phyloP scores from a whole-genome alignment of 306 rosid species.

The Citrullus colocynthis region DNA sequence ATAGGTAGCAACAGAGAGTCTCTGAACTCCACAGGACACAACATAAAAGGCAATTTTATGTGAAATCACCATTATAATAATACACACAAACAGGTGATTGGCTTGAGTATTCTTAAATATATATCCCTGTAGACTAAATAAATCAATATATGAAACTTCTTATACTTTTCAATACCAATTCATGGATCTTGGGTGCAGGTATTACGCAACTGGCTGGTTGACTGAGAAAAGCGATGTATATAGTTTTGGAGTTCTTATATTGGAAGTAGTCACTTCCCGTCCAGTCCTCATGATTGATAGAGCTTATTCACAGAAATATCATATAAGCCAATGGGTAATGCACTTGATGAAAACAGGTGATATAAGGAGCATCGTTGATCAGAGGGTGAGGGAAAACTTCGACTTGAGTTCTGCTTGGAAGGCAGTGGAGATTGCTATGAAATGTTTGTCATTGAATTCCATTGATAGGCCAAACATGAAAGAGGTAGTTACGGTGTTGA shows the following conservation, averaged over 20 bases:
- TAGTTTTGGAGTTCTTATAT: not conserved
- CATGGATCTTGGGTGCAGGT: conserved; percentile 8
- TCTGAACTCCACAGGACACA: too few relatives aligned
- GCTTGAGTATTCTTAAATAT: not conserved
- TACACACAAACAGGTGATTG: not conserved
- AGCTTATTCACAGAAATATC: not conserved
- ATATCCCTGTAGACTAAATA: not conserved
- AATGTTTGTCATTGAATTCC: not conserved
- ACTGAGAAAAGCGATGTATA: conserved; percentile 12
- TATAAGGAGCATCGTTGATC: conserved; percentile 12
- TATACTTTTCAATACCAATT: not conserved
- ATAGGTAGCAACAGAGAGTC: not conserved
- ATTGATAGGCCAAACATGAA: conserved; percentile 10
- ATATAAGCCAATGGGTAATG: conserved; percentile 10
- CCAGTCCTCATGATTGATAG: not conserved
- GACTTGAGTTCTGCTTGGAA: conserved; percentile 19
- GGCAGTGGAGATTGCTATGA: conserved; percentile 17
- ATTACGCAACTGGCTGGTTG: conserved; percentile 7
- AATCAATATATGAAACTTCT: not conserved
- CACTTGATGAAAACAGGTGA: conserved; percentile 7
- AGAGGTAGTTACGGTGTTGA: conserved; percentile 9
- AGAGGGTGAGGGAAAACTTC: conserved; percentile 6
- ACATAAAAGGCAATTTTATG: not conserved
- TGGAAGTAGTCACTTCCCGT: conserved; percentile 13
- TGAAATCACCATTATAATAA: not conserved